Base-by-base conservation (phyloP, 768 basidiomycete genomes). In the Baorangia bicolor region DNA sequence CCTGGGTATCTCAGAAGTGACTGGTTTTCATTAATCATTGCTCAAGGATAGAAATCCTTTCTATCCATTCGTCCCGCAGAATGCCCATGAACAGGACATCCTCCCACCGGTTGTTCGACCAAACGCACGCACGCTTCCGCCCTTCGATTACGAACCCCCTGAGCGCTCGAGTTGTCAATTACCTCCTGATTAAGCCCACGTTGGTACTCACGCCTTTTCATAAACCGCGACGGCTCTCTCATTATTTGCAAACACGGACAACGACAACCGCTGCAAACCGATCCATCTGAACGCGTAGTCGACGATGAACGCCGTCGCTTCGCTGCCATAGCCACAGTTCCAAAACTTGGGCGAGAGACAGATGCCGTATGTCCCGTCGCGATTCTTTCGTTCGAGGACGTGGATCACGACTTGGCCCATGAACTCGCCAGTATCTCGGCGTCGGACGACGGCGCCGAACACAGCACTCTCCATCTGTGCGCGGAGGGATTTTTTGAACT, bases 81-180 rank as follows among this genome's bases (percentile, higher is more conserved):
- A 77, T 64, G 16, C 72, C 72, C 77, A 78, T 78, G 33, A 64
- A 45, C 28, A 77, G 54, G 16, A 64, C 62, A 51, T 78, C 76
- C 40, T 73, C 65, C 75, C 77, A 77, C 8, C 57, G 65, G 16
- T 73, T 65, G 21, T 73, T 62, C 20, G 58, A 63, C 74, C 76
- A 77, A 14, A 69, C 67, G 18, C 64, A 65, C 20, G 74, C 70
- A 28, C 75, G 66, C 30, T 68, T 70, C 49, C 65, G 65, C 18
- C 77, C 76, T 59, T 78, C 77, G 5, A 71, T 64, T 1, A 72
- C 64, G 59, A 78, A 79, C 1, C 76, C 77, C n/a, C 75, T 78
- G 48, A 13, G 8, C 18, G 10, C 27, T 8, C 23, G 12, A n/a
- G 25, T 4, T 7, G 23, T 53, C 44, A 61, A 38, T n/a, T 2